phyloP scores from a whole-genome alignment of 176 grass and related monocot species.

The Pontederia crassipes region DNA sequence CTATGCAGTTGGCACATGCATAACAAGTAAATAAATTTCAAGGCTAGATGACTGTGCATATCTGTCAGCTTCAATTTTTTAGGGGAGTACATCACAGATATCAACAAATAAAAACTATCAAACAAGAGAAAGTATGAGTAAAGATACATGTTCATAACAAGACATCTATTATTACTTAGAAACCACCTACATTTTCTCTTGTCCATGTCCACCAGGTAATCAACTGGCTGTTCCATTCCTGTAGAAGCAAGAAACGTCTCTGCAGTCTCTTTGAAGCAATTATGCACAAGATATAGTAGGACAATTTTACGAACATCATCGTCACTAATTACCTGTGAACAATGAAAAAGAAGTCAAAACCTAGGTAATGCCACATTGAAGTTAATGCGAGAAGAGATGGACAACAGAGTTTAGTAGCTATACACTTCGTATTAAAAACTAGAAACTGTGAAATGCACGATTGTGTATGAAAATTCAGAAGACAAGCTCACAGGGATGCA shows the following conservation, averaged over 20 bases:
- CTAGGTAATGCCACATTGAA: not conserved
- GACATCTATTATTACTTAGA: conserved; percentile 9
- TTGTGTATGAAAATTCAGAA: too few relatives aligned
- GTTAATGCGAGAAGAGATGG: too few relatives aligned
- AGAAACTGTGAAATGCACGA: too few relatives aligned
- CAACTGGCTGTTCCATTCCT: conserved; percentile 57
- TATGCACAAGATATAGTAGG: conserved; percentile 93
- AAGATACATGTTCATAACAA: not conserved
- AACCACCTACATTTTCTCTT: conserved; percentile 67
- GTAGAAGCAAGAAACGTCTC: conserved; percentile 67
- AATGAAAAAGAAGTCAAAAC: conserved; percentile 3
- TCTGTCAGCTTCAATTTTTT: too few relatives aligned
- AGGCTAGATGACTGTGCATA: too few relatives aligned
- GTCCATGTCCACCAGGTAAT: conserved; percentile 70
- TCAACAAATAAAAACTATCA: not conserved
- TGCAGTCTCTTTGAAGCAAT: conserved; percentile 96
- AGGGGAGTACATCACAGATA: too few relatives aligned
- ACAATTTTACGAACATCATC: conserved; percentile 63
- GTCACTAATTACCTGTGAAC: conserved; percentile 52
- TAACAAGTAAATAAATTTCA: too few relatives aligned
- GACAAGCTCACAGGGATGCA: too few relatives aligned
- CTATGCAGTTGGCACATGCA: too few relatives aligned
- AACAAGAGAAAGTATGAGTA: not conserved
- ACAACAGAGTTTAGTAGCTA: too few relatives aligned
- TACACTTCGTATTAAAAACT: too few relatives aligned